Evolutionary conservation across 805 yeast species (phyloP).

Genomic region (Zygoascus flipseniorum): DNA sequence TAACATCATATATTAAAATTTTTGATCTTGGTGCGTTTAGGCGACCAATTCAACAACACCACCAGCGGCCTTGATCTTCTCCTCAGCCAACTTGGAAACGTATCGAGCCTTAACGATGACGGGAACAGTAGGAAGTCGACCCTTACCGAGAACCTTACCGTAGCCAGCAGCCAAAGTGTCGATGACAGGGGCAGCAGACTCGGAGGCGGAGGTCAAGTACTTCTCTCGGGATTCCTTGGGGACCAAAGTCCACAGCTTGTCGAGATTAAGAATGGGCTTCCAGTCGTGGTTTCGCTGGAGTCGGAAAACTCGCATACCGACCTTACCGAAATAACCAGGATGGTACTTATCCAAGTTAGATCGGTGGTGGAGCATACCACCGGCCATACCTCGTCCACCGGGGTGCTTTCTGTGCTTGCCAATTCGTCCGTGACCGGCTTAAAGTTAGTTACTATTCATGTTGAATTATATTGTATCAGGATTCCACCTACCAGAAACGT

Average conservation of each 20-base stretch:
- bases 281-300: conserved; percentile 89
- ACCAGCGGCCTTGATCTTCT: conserved; percentile 99
- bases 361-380: conserved; percentile 99
- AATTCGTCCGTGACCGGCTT: conserved; percentile 99
- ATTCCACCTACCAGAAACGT: conserved; percentile 91
- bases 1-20: background rate
- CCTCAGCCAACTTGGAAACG: conserved; percentile 98
- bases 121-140: conserved; percentile 96
- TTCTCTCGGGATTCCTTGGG: conserved; percentile 91
- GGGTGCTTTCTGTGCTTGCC: conserved; percentile 99
- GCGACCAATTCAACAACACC: conserved; percentile 99
- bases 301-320: conserved; percentile 99
- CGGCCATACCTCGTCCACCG: conserved; percentile 99
- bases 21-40: conserved; percentile 37
- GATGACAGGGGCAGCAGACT: conserved; percentile 95
- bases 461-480: conserved; percentile 7
- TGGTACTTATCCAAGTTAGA: conserved; percentile 99
- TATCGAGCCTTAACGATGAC: conserved; percentile 99
- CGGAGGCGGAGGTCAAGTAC: conserved; percentile 74
- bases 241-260: conserved; percentile 96
- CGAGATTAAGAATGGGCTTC: conserved; percentile 97
- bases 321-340: conserved; percentile 99
- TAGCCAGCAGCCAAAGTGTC: conserved; percentile 99
- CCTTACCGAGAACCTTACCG: conserved; percentile 99
- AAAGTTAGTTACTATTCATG: conserved; percentile 5